phyloP scores from a whole-genome alignment of 768 basidiomycete species.

The Mrakia frigida region DNA sequence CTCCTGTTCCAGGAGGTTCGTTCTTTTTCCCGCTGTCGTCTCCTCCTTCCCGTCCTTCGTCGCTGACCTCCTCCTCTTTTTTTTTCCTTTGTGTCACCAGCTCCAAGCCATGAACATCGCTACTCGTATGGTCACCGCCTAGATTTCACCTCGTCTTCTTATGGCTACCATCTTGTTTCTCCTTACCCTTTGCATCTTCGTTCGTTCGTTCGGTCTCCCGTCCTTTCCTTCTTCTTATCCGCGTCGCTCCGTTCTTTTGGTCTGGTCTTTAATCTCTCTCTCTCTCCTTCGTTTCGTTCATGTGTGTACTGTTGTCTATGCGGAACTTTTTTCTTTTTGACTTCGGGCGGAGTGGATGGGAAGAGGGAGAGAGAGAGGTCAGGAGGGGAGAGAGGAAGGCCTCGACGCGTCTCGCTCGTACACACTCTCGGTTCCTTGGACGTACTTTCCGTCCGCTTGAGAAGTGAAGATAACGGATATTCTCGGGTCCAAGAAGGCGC shows the following conservation, averaged over 20 bases:
- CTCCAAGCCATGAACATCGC: conserved; percentile 95
- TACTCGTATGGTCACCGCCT: conserved; percentile 50
- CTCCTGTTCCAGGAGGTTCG: conserved; percentile 74
- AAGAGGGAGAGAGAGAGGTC: neutral
- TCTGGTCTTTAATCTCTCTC: neutral
- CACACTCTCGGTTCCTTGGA: too few species aligned
- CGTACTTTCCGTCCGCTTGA: too few species aligned
- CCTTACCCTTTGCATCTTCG: neutral
- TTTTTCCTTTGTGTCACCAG: conserved; percentile 53
- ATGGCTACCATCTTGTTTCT: neutral
- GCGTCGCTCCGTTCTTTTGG: neutral
- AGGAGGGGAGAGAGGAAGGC: neutral
- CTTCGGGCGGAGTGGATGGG: neutral
- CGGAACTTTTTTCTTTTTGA: neutral
- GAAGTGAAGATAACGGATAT: too few species aligned
- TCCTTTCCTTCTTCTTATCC: neutral
- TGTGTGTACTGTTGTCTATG: neutral
- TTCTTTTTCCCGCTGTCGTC: neutral
- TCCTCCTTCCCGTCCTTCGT: neutral
- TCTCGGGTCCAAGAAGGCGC: too few species aligned
- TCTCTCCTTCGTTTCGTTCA: neutral
- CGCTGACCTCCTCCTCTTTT: conserved; percentile 10
- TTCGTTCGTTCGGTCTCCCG: neutral
- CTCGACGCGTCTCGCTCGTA: too few species aligned
- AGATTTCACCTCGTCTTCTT: neutral